Evolutionary conservation across 2,329 filamentous ascomycete species (phyloP), one percentile per base, ranked within the genome.

Genomic region (Trichoderma breve): DNA sequence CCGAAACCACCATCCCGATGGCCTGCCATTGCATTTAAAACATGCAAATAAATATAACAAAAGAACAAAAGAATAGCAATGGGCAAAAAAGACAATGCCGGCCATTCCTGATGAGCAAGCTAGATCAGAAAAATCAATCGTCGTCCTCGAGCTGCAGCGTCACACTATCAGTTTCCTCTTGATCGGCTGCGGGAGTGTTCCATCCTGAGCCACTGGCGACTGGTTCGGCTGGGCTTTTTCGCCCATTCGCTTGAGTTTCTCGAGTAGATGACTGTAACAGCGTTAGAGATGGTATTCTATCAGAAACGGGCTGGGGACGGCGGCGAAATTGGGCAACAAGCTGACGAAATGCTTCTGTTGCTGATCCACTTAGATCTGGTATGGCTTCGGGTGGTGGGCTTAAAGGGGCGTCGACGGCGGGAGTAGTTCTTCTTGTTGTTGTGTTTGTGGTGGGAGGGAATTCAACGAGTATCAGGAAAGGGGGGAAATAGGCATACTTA

Each of bases 221-320:
- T 82, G 78, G 18, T 77, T 76, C 36, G 76, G 74, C 67, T 81
- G 76, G 1, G 80, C 76, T 64, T 79, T 82, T 65, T 84, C 83
- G 68, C 83, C 83, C 70, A 87, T 76, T 14, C 78, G 80, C 72
- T 85, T 85, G 72, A 89, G 84, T 73, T 88, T 88, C 14, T 87
- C 85, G 69, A 89, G 84, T n/a, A 89, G 81, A 75, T 89, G 84
- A 78, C 86, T 88, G 76, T 72, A 73, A 70, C 9, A 72, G 69
- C 34, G 77, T 83, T 77, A 83, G 81, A 75, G 74, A 75, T 36
- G 71, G 69, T 21, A 80, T 78, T 18, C 70, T 78, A 66, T 80
- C 75, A 18, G 77, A 77, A 7, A 78, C 76, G 32, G 77, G 76
- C 47, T 74, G 78, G 18, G 76, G 76, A 5, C 72, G 74, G 51